phyloP scores from a whole-genome alignment of 2,329 filamentous ascomycete species.

The Botrytis hyacinthi region DNA sequence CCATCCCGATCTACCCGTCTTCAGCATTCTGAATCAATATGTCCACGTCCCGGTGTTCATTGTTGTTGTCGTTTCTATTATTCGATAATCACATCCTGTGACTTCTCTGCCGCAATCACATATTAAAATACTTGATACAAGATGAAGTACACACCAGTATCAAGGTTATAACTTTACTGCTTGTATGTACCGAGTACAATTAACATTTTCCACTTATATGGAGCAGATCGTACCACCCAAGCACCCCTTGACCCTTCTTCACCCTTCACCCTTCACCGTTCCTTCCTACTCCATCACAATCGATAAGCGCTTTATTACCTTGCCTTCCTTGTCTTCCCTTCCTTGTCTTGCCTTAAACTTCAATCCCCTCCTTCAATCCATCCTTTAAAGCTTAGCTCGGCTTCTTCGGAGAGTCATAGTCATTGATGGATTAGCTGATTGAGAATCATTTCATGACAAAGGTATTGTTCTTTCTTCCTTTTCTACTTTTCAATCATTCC shows the following conservation, averaged over 20 bases:
- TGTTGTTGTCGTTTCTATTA: background rate
- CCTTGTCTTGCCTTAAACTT: background rate
- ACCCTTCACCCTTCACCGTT: background rate
- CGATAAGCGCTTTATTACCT: background rate
- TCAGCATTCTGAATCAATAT: background rate
- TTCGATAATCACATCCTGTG: background rate
- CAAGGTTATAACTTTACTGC: too few species aligned
- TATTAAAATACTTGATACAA: too few species aligned
- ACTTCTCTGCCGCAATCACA: too few species aligned
- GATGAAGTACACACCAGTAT: too few species aligned
- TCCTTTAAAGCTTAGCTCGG: background rate
- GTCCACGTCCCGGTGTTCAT: background rate
- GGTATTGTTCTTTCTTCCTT: background rate
- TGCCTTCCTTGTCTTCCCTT: background rate
- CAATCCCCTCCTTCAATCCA: background rate
- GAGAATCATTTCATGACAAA: background rate
- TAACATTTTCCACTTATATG: background rate
- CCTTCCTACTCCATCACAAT: background rate
- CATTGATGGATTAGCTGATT: background rate
- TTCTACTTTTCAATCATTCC: background rate
- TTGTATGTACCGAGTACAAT: background rate
- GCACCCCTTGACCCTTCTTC: too few species aligned
- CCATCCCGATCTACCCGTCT: background rate
- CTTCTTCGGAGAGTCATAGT: slow-evolving; percentile 8
- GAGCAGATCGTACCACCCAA: background rate